phyloP scores from a whole-genome alignment of 2,329 filamentous ascomycete genomes.

The Nothophoma quercina region DNA sequence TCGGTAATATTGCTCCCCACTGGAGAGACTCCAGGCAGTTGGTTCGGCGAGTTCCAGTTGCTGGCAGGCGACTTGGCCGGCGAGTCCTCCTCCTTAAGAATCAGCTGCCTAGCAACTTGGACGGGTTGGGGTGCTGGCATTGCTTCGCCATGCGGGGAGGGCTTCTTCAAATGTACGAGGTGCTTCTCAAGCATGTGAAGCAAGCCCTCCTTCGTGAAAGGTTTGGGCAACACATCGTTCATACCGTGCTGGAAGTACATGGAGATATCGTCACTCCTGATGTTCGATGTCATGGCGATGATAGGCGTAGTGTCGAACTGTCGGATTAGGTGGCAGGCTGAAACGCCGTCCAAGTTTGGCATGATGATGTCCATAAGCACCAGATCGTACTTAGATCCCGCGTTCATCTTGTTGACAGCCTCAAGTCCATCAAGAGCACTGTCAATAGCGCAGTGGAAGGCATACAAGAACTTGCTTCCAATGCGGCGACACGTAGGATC shows the following conservation, averaged over 20 bases:
- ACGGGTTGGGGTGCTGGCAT: constrained; percentile 63
- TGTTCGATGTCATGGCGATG: constrained; percentile 98
- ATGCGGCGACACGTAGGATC: constrained; percentile 72
- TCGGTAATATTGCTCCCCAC: constrained; percentile 58
- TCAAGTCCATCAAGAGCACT: constrained; percentile 82
- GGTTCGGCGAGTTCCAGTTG: constrained; percentile 70
- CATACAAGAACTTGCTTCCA: constrained; percentile 71
- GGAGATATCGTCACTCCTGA: constrained; percentile 92
- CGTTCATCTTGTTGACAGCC: constrained; percentile 84
- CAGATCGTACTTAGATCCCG: constrained; percentile 69
- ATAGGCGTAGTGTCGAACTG: constrained; percentile 88
- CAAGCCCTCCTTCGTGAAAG: constrained; percentile 87
- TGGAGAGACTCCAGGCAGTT: constrained; percentile 65
- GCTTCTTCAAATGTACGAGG: constrained; percentile 81
- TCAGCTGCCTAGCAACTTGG: constrained; percentile 60
- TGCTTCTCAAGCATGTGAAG: constrained; percentile 86
- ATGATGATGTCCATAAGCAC: constrained; percentile 78
- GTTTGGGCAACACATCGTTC: constrained; percentile 96
- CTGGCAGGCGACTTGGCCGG: constrained; percentile 68
- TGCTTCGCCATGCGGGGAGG: constrained; percentile 50
- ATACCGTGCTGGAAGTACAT: constrained; percentile 97
- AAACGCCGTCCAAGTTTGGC: constrained; percentile 94
- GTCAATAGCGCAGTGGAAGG: constrained; percentile 70
- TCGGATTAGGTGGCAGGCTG: constrained; percentile 90
- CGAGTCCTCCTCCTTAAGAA: constrained; percentile 68